Base-by-base conservation (phyloP, 768 basidiomycete genomes). In the Fomitopsis pulvina region DNA sequence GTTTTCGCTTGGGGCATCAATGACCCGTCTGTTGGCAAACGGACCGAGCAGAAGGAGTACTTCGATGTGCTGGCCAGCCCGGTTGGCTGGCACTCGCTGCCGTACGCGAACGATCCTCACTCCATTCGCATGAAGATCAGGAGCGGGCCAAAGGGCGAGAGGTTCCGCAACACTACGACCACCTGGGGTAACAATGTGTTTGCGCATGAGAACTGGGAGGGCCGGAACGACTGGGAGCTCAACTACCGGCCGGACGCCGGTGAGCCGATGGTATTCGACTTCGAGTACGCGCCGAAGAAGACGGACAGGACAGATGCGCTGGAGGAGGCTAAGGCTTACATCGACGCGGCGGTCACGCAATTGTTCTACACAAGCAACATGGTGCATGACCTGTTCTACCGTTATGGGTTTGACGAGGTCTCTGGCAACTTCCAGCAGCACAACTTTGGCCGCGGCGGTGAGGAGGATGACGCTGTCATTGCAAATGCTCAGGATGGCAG, bases 401-500 rank as follows among this genome's bases (percentile, higher is more conserved):
- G 86, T 68, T 79, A 57, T 40, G 95, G 95, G 18, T 99, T 99
- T 67, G 87, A 88, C 61, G 94, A 97, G 66, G 74, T 74, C 8
- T 70, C 87, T 1, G 94, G 94, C 12, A 97, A 99, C 77, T 99
- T 98, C 85, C 95, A 99, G 68, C 91, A 93, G 60, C 79, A 90
- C 77, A 98, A 98, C 80, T 95, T 94, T 59, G 93, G 83, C 1
- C 81, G 83, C 34, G 95, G 94, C 24, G 95, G 95, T 20, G 68
- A 68, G 47, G 92, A 92, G 61, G 80, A 80, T 54, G 93, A 99
- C 56, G 92, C 83, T 27, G 90, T 99, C 51, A 92, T 96, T 52
- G 81, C 88, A 47, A 95, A 95, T 60, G 95, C 95, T 1, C 92
- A 97, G 68, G 95, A 97, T 57, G 95, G 95, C 34, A 85, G 81